Conservation (phyloP, 495 filamentous ascomycete genomes). For the Aspergillus sclerotioniger region DNA sequence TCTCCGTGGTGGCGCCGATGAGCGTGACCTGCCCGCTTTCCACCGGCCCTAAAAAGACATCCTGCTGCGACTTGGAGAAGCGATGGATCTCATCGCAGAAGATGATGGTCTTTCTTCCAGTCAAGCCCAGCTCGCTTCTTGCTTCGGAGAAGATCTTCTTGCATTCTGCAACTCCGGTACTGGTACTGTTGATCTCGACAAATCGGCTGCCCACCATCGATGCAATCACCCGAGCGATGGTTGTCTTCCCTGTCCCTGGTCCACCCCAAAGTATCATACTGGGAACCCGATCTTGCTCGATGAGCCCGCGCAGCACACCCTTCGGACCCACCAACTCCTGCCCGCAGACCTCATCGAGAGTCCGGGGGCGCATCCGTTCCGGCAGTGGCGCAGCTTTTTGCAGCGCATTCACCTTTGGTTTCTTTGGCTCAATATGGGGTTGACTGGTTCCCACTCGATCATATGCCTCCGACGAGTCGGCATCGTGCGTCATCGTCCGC, state of each 20-base stretch:
- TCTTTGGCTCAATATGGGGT: constrained; percentile 46
- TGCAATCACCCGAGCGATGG: constrained; percentile 92
- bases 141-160: constrained; percentile 93
- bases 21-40: constrained; percentile 88
- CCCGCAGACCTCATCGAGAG: constrained; percentile 82
- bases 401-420: constrained; percentile 58
- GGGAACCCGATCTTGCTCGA: constrained; percentile 82
- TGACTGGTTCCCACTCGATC: constrained; percentile 23
- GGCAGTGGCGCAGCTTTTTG: constrained; percentile 79
- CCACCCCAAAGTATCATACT: constrained; percentile 96
- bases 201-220: constrained; percentile 76
- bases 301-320: constrained; percentile 84
- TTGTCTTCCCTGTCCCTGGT: constrained; percentile 93
- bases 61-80: constrained; percentile 90
- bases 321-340: constrained; percentile 85
- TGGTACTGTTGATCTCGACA: constrained; percentile 94
- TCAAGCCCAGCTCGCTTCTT: constrained; percentile 74
- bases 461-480: constrained; percentile 14
- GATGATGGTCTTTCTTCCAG: constrained; percentile 88
- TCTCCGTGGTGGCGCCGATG: constrained; percentile 95
- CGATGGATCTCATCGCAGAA: constrained; percentile 98
- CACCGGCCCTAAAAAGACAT: constrained; percentile 91
- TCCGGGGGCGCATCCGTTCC: constrained; percentile 87
- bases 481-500: constrained; percentile 30
- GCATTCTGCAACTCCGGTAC: constrained; percentile 84